Percentiles rank a stretch among this genome's conserved stretches.
Evolutionary conservation across 2,329 filamentous ascomycete genomes (phyloP).

Genomic region (Colletotrichum navitas): DNA sequence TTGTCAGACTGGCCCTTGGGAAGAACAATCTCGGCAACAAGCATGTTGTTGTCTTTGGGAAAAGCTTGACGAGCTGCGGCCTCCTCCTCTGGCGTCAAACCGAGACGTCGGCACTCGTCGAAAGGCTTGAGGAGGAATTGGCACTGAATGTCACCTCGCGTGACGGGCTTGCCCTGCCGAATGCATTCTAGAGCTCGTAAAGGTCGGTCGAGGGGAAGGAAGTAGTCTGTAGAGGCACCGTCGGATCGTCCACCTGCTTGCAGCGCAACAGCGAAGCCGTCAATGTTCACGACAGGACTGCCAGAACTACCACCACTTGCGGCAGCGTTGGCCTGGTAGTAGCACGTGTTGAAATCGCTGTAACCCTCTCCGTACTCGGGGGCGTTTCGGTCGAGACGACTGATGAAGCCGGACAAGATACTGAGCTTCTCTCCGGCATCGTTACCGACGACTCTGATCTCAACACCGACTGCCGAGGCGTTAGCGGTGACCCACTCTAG

Average conservation of each 20-base stretch:
- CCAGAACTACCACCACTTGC: conserved; percentile 98
- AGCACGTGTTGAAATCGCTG: conserved; percentile 95
- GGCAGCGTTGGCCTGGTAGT: conserved; percentile 97
- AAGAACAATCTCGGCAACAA: conserved; percentile 94
- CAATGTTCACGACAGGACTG: conserved; percentile 95
- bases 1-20: conserved; percentile 88
- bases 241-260: conserved; percentile 95
- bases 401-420: conserved; percentile 97
- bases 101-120: conserved; percentile 92
- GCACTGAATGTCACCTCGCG: conserved; percentile 96
- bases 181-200: conserved; percentile 89
- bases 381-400: conserved; percentile 93
- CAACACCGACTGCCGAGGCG: conserved; percentile 76
- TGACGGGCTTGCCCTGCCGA: conserved; percentile 78
- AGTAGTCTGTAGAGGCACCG: conserved; percentile 97
- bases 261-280: conserved; percentile 90
- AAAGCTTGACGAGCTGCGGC: conserved; percentile 84
- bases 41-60: conserved; percentile 94
- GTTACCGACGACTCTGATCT: conserved; percentile 98
- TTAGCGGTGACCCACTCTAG: conserved; percentile 23
- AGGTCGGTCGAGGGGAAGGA: conserved; percentile 92
- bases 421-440: conserved; percentile 98
- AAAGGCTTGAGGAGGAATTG: conserved; percentile 98
- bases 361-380: conserved; percentile 98
- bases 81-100: conserved; percentile 88